Conservation (phyloP, 1,284 basidiomycete species). For the Pulchroboletus neoregius region DNA sequence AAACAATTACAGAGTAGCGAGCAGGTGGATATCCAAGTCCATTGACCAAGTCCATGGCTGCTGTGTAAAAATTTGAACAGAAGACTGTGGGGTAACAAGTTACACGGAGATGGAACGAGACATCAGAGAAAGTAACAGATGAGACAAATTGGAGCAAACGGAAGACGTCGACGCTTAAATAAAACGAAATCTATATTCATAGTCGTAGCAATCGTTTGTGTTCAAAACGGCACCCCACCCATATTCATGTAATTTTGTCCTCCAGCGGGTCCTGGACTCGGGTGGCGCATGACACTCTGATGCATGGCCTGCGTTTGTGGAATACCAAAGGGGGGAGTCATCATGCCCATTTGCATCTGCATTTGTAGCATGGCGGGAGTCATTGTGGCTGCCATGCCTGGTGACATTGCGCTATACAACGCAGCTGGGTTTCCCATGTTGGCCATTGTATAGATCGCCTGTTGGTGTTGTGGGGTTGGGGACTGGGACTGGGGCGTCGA, state of each 20-base stretch:
- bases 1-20: conserved; percentile 50
- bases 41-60: conserved; percentile 58
- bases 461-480: conserved; percentile 38
- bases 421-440: conserved; percentile 46
- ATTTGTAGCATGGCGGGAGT: conserved; percentile 49
- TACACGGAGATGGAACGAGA: conserved; percentile 21
- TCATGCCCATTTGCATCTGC: conserved; percentile 66
- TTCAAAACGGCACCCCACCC: conserved; percentile 38
- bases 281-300: conserved; percentile 74
- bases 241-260: conserved; percentile 57
- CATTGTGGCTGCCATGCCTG: conserved; percentile 32
- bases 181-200: conserved; percentile 29
- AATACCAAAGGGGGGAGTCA: conserved; percentile 46
- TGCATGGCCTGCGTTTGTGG: conserved; percentile 67
- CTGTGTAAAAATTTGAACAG: conserved; percentile 29
- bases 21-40: conserved; percentile 64
- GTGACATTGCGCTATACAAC: conserved; percentile 32
- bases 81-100: conserved; percentile 28
- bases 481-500: conserved; percentile 35
- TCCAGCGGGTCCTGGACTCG: conserved; percentile 57
- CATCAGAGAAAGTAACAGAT: conserved; percentile 13
- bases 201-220: conserved; percentile 11
- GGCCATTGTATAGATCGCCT: conserved; percentile 35
- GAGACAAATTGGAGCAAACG: conserved; percentile 18
- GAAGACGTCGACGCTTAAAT: conserved; percentile 11